Base-by-base conservation (phyloP, 306 rosid species). In the Alnus rubra region DNA sequence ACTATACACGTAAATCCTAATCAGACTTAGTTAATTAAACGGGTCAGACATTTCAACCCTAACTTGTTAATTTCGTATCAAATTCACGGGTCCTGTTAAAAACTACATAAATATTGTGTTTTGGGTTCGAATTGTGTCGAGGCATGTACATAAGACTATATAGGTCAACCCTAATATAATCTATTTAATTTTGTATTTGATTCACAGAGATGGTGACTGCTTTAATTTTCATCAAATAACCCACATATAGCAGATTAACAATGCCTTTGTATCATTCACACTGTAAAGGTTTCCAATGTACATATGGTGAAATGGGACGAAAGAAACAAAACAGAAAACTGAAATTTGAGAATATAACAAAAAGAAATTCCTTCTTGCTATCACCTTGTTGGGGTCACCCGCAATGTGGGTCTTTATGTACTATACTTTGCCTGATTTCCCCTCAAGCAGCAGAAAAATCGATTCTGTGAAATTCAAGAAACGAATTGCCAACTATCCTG, bases 261-360 rank as follows among this genome's bases (percentile, higher is more conserved):
- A 76, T 69, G 42, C 79, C 49, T 47, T 33, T 60, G 84, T 73
- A 59, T 85, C 74, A 76, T 81, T 70, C 84, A 85, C 91, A 85
- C 67, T 42, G 72, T 76, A 80, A 85, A 67, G 54, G 52, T 76
- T 78, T 54, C 59, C 81, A 85, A 81, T 88, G 77, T 85, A 78
- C 78, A 83, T 23, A 23, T 55, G 67, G 60, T 78, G 58, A 56
- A 83, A 53, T 7, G 74, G 62, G 59, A 44, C 37, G 65, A 85
- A 75, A 48, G 23, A 74, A 63, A 74, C 18, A 68, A 7, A 39
- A 68, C 19, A 77, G 81, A 74, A 70, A 74, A 81, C 69, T 51
- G 14, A 60, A 10, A 58, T 37, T 19, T 53, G 77, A 54, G 65
- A 51, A 68, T 72, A 60, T 52, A 56, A 69, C 79, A 76, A 76